A percentile compares a stretch with the other conserved stretches of the same genome.
These are phyloP conservation scores for Aspergillus awamori DNA, from an alignment of 2,329 filamentous ascomycete species.

Conservation along the genomic window DNA sequence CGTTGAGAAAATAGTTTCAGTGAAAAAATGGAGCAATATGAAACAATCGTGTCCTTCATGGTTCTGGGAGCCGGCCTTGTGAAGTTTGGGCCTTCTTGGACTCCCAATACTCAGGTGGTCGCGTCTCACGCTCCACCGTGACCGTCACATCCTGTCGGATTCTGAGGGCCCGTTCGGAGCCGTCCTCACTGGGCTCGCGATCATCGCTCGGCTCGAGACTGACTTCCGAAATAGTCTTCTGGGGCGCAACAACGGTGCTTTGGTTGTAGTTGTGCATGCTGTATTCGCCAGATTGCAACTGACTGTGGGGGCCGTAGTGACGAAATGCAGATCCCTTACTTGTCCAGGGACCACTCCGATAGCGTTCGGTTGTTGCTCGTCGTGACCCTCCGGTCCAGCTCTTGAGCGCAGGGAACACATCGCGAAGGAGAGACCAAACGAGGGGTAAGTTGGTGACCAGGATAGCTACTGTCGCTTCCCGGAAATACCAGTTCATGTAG, in stretches of 20 bases:
- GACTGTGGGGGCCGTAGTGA: slow-evolving; percentile 34
- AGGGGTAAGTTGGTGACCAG: slow-evolving; percentile 57
- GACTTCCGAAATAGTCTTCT: slow-evolving; percentile 33
- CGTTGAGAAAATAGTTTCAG: neutral
- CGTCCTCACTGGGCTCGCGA: slow-evolving; percentile 39
- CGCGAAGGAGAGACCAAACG: slow-evolving; percentile 55
- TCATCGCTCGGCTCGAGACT: slow-evolving; percentile 33
- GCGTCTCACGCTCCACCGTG: slow-evolving; percentile 25
- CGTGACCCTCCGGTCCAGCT: slow-evolving; percentile 45
- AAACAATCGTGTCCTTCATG: slow-evolving; percentile 13
- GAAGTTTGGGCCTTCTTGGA: neutral
- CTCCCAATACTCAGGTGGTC: slow-evolving; percentile 18
- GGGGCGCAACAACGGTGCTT: slow-evolving; percentile 29
- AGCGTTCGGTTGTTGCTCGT: slow-evolving; percentile 33
- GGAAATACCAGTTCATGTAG: slow-evolving; percentile 54
- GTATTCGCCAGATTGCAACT: slow-evolving; percentile 33
- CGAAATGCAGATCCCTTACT: slow-evolving; percentile 31
- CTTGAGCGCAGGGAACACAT: slow-evolving; percentile 49
- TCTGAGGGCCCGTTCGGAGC: slow-evolving; percentile 39
- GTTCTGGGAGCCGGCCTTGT: slow-evolving; percentile 6
- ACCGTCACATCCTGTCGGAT: slow-evolving; percentile 47
- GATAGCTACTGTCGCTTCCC: slow-evolving; percentile 48
- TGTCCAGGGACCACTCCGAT: slow-evolving; percentile 37
- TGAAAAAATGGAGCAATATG: neutral
- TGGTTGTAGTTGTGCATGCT: slow-evolving; percentile 35